Evolutionary conservation across 2,329 filamentous ascomycete species (phyloP), one percentile per base, ranked within the genome.

Genomic region (Aureobasidium sp.): DNA sequence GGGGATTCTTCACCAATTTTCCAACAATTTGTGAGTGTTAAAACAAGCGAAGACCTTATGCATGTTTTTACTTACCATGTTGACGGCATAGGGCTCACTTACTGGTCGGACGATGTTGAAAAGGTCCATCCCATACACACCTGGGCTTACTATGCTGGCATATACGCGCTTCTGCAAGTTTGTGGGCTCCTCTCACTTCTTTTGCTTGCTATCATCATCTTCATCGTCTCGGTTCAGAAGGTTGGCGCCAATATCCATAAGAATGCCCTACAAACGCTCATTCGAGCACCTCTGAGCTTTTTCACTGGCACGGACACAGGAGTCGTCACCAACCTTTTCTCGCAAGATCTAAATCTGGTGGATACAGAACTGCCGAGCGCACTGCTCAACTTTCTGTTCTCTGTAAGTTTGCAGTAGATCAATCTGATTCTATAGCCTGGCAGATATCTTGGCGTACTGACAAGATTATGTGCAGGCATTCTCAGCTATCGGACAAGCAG

Each of bases 341-440:
- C 73, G 21, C 77, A 79, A 63, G 78, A 80, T 67, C 68, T 80
- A 3, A 70, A 73, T 58, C 67, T 80, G 21, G 76, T 79, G 13
- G 78, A 80, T 49, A 74, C 71, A 64, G 72, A 77, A 49, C 66
- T 80, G 21, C 41, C 63, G 5, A 59, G 60, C 29, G 62, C 57
- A 25, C 29, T 59, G 11, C 32, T 62, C 7, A 62, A 64, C 44
- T 49, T 49, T 5, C 37, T 62, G 7, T 57, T 63, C 3, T 29
- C 48, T n/a, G 50, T 60, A 6, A 53, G 21, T 21, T 21, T 21
- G 21, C 21, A 21, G 21, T 21, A 21, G 21, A 21, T 21, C 21
- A 21, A 21, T 21, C 21, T 21, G 21, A 21, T 21, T 21, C 21
- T 21, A 21, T 21, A 21, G 21, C 21, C 21, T 21, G 21, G 21